Conservation (phyloP, 2,329 filamentous ascomycete genomes). For the Colletotrichum orbiculare region DNA sequence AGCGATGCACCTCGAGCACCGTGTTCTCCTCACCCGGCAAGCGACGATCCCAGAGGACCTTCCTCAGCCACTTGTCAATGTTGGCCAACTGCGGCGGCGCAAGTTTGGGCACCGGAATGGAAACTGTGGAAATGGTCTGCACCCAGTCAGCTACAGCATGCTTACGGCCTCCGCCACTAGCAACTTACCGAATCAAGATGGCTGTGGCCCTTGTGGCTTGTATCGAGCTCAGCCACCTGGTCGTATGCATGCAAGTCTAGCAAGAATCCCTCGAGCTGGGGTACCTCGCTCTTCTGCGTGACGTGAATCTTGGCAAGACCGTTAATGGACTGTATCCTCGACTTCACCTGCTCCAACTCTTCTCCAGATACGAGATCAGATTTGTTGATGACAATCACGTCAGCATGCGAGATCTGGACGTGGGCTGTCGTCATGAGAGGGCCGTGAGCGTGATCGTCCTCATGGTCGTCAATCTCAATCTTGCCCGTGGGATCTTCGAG, state of each 20-base stretch:
- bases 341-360: slow-evolving; percentile 76
- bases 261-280: slow-evolving; percentile 84
- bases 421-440: slow-evolving; percentile 91
- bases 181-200: slow-evolving; percentile 84
- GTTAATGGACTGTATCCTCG: slow-evolving; percentile 86
- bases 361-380: slow-evolving; percentile 79
- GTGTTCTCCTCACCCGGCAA: slow-evolving; percentile 60
- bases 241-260: slow-evolving; percentile 95
- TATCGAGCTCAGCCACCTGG: slow-evolving; percentile 78
- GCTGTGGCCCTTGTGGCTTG: slow-evolving; percentile 82
- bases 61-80: slow-evolving; percentile 85
- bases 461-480: slow-evolving; percentile 50
- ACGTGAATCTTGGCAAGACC: slow-evolving; percentile 85
- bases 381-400: slow-evolving; percentile 96
- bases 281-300: slow-evolving; percentile 83
- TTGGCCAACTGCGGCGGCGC: slow-evolving; percentile 64
- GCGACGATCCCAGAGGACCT: slow-evolving; percentile 83
- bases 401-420: slow-evolving; percentile 95
- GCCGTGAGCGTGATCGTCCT: slow-evolving; percentile 61
- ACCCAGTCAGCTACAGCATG: slow-evolving; percentile 38
- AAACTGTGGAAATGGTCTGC: slow-evolving; percentile 85
- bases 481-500: slow-evolving; percentile 77
- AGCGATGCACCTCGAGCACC: slow-evolving; percentile 83
- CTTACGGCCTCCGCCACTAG: background rate
- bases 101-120: slow-evolving; percentile 74